Base-by-base conservation (phyloP, 1,139 yeast species). In the Nadsonia starkeyi-henricii region DNA sequence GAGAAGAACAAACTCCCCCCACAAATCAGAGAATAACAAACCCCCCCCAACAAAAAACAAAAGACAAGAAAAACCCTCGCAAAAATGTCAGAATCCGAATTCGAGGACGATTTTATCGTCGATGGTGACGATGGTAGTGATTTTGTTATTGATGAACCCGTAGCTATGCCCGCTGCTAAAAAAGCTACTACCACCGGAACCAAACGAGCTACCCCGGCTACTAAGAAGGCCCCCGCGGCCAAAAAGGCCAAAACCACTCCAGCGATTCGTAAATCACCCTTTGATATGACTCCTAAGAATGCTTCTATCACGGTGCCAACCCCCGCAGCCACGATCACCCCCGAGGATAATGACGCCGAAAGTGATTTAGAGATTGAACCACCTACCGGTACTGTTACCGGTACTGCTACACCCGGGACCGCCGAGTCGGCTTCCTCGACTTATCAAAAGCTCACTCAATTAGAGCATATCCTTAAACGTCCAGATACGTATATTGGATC, bases 401-500 rank as follows among this genome's bases (percentile, higher is more conserved):
- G 17, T 42, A 8, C 41, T 9, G 23, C 42, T 26, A 7, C 30
- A 26, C 7, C 30, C 12, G 30, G 7, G 7, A 12, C 7, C 12
- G 53, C 51, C 39, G 71, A 72, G 54, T 64, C 72, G 43, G 81
- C 80, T 13, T 82, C 96, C 8, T 84, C 83, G 47, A 91, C 85
- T 58, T 93, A 93, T 66, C 97, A 91, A 65, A 85, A 85, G 67
- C 78, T 93, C 49, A 81, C 96, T 2, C 98, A 89, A 66, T 72
- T 93, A 58, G 97, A 93, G 62, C 99, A 93, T 74, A 91, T 93
- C 53, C 72, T 93, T 61, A 88, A 88, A 65, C 82, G 99, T 66
- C 99, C 99, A 1, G 99, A 93, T 63, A 91, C 98, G 2, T 93
- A 93, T 67, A 83, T 93, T 58, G 99, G 99, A 5, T 88, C 97